phyloP scores from a whole-genome alignment of 1,139 yeast genomes.

The Pneumocystis sp. region DNA sequence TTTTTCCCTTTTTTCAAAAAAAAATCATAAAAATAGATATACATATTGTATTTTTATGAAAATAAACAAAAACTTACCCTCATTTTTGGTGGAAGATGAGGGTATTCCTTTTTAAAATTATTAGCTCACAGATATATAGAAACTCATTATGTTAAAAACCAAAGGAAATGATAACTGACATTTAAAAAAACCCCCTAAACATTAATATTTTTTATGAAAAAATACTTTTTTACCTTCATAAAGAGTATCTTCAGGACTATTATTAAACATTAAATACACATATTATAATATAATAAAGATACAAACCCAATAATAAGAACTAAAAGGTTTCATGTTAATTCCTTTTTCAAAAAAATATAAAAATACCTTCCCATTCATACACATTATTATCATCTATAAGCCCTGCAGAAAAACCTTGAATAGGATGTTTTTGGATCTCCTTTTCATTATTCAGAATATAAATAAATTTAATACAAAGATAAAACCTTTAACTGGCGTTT shows the following conservation, averaged over 20 bases:
- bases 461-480: background rate
- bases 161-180: slow-evolving; percentile 16
- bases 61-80: slow-evolving; percentile 6
- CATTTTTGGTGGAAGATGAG: slow-evolving; percentile 18
- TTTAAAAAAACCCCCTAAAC: slow-evolving; percentile 15
- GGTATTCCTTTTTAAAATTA: slow-evolving; percentile 13
- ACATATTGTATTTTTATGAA: background rate
- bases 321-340: background rate
- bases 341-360: background rate
- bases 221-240: slow-evolving; percentile 15
- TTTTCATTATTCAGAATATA: background rate
- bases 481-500: background rate
- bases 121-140: background rate
- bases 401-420: slow-evolving; percentile 18
- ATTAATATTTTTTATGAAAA: background rate
- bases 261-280: background rate
- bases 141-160: background rate
- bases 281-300: background rate
- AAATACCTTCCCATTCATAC: slow-evolving; percentile 19
- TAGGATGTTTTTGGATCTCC: slow-evolving; percentile 12
- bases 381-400: slow-evolving; percentile 17
- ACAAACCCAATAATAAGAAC: slow-evolving; percentile 1
- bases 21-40: background rate
- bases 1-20: background rate
- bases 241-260: slow-evolving; percentile 19